Conservation (phyloP, 2,329 filamentous ascomycete genomes). For the Scleromitrula shiraiana region DNA sequence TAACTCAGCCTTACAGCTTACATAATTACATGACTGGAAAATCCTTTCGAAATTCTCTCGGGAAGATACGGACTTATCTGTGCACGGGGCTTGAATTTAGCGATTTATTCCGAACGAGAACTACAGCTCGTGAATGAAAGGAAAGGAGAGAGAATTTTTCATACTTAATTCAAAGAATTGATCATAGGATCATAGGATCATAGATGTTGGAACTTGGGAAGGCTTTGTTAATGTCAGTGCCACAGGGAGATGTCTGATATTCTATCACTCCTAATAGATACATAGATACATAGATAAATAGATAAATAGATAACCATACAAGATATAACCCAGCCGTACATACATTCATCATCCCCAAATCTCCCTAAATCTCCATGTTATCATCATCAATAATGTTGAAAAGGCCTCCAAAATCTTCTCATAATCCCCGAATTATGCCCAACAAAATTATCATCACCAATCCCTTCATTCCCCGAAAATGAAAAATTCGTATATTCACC, state of each 20-base stretch:
- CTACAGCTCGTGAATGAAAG: background rate
- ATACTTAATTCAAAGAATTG: too few relatives aligned
- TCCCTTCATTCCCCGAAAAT: too few relatives aligned
- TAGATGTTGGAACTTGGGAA: background rate
- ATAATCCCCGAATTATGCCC: background rate
- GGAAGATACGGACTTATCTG: too few relatives aligned
- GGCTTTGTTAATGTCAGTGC: too few relatives aligned
- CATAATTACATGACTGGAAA: background rate
- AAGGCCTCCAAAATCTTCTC: background rate
- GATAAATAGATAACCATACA: too few relatives aligned
- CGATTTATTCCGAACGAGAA: background rate
- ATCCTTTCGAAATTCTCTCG: too few relatives aligned
- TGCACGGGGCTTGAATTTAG: background rate
- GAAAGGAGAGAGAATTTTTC: background rate
- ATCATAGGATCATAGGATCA: background rate
- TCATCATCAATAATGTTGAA: background rate
- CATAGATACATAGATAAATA: too few relatives aligned
- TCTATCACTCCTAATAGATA: too few relatives aligned
- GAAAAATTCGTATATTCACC: background rate
- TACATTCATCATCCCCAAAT: too few relatives aligned
- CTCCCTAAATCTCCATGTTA: too few relatives aligned
- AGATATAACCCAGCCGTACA: too few relatives aligned
- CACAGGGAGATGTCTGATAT: too few relatives aligned
- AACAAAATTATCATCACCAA: background rate
- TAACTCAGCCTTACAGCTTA: constrained; percentile 3